Base-by-base conservation (phyloP, 176 grass and related monocot species). In the Alopecurus myosuroides region DNA sequence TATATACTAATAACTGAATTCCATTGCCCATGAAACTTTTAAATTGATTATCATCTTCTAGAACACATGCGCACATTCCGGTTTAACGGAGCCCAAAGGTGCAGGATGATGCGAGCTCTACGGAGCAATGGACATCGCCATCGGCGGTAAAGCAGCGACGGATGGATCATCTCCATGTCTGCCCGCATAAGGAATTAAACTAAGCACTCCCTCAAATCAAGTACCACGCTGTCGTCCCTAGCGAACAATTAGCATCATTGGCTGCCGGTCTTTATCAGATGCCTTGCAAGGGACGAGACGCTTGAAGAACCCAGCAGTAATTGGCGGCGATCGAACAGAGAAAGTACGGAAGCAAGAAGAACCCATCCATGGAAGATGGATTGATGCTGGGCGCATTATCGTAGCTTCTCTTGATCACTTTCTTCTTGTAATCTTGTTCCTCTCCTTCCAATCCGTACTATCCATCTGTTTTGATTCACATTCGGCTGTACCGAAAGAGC, bases 201-300 rank as follows among this genome's bases (percentile, higher is more conserved):
- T 14, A 41, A 56, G 8, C 10, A 60, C 35, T 79, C 20, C 8
- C 19, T 14, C 46, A 10, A 33, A 49, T 23, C 42, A 2, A 74
- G 55, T 41, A 41, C n/a, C n/a, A n/a, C n/a, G n/a, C n/a, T n/a
- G n/a, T n/a, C n/a, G n/a, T n/a, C n/a, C 12, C 57, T 18, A 39
- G 44, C 7, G 58, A 64, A 28, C 66, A 29, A 56, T 68, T 66
- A 66, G 17, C 68, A 69, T 69, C 37, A 81, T 46, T 45, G 61
- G 14, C 2, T 17, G 14, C 3, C 25, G 50, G 34, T 80, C 48
- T 17, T 58, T 61, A 69, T 89, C 28, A 85, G 76, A 89, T 85
- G 48, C 77, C 88, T 77, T 89, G 82, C 39, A 85, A 85, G 82
- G 70, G 8, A 85, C 77, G 37, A 69, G 11, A 81, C 48, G 25